Evolutionary conservation across 495 filamentous ascomycete genomes (phyloP).

Genomic region (Oleoguttula mirabilis): DNA sequence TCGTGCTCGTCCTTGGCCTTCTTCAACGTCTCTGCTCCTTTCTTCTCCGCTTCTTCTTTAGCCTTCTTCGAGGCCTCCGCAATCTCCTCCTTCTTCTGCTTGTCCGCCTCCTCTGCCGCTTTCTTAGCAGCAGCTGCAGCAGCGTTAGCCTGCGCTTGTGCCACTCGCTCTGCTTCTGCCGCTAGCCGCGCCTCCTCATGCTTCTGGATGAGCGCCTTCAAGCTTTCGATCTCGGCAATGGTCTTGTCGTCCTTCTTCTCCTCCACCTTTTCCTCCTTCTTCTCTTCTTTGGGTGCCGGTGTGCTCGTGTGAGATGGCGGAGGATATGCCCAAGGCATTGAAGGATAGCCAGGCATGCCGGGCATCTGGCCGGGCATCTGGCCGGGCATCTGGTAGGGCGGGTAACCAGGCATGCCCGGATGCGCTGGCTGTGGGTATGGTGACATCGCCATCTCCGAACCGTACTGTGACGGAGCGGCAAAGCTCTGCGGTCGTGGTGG

Average conservation of each 20-base stretch:
- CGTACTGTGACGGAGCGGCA: conserved; percentile 15
- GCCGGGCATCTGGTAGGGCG: conserved; percentile 5
- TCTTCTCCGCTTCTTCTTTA: conserved; percentile 23
- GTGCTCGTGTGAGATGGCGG: conserved; percentile 4
- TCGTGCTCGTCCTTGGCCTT: conserved; percentile 27
- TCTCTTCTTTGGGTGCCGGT: conserved; percentile 12
- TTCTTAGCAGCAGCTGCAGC: conserved; percentile 7
- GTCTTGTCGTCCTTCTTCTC: conserved; percentile 20
- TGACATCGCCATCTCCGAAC: conserved; percentile 21
- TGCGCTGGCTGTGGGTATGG: conserved; percentile 12
- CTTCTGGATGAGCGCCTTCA: conserved; percentile 28
- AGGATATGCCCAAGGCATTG: conserved; percentile 5
- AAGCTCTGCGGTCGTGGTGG: conserved; percentile 16
- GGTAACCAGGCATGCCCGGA: conserved; percentile 10
- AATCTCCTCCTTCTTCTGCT: conserved; percentile 17
- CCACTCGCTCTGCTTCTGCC: conserved; percentile 22
- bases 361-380: background rate
- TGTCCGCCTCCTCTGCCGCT: conserved; percentile 29
- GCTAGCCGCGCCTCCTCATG: conserved; percentile 25
- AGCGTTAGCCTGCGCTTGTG: background rate
- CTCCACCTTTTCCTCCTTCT: conserved; percentile 14
- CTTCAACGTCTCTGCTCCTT: conserved; percentile 19
- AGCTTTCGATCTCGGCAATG: conserved; percentile 23
- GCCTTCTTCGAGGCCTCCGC: conserved; percentile 25
- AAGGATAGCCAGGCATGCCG: conserved; percentile 2